Percentiles rank a stretch among this genome's conserved stretches.
Conservation (phyloP, 2,329 filamentous ascomycete genomes). For the Phialophora tarda region DNA sequence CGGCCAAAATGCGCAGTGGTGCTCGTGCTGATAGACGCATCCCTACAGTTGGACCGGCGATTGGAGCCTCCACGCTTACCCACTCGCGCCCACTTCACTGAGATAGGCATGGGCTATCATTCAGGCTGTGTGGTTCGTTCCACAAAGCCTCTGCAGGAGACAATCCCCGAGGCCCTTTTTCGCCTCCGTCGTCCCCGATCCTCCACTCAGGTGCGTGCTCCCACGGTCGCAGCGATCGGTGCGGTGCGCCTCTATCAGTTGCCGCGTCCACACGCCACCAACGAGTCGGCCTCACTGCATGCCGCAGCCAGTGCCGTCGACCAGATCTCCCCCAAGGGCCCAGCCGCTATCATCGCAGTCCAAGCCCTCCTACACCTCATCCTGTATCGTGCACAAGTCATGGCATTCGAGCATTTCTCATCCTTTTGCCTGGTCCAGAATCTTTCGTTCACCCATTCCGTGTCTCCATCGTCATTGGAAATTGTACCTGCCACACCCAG, state of each 20-base stretch:
- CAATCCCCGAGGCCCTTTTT: slow-evolving; percentile 4
- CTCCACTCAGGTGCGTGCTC: not conserved
- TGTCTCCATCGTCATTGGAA: not conserved
- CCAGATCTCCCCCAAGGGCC: not conserved
- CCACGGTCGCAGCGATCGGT: not conserved
- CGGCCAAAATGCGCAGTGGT: slow-evolving; percentile 3
- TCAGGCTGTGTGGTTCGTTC: slow-evolving; percentile 1
- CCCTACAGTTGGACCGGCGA: not conserved
- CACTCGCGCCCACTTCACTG: not conserved
- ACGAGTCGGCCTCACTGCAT: slow-evolving; percentile 3
- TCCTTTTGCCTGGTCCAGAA: not conserved
- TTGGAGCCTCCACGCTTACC: slow-evolving; percentile 7
- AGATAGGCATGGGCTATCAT: slow-evolving; percentile 2
- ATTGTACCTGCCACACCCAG: not conserved
- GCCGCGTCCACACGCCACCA: slow-evolving; percentile 11
- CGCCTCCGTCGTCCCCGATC: not conserved
- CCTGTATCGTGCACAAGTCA: not conserved
- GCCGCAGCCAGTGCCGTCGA: not conserved
- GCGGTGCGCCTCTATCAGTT: slow-evolving; percentile 25
- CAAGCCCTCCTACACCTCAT: slow-evolving; percentile 1
- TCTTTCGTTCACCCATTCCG: not conserved
- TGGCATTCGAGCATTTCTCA: slow-evolving; percentile 4
- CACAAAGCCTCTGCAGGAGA: not conserved
- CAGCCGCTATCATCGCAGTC: slow-evolving; percentile 9
- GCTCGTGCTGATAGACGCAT: not conserved